These are phyloP conservation scores for Scutellaria barbata DNA, from an alignment of 257 asterid species.

Conservation along the genomic window DNA sequence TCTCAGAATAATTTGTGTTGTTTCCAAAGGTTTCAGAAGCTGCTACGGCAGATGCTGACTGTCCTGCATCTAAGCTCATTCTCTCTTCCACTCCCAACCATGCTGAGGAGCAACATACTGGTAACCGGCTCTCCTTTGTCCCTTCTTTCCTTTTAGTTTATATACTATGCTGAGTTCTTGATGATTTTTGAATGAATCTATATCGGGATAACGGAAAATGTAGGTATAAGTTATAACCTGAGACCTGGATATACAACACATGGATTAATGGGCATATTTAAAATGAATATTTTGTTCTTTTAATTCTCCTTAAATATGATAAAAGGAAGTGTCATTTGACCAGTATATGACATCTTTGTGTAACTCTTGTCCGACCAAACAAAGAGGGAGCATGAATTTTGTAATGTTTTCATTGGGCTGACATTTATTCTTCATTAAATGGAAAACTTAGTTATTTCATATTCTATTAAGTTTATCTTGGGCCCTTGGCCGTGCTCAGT, in stretches of 20 bases:
- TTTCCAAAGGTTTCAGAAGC: conserved; percentile 47
- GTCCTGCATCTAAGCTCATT: conserved; percentile 35
- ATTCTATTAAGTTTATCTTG: conserved; percentile 11
- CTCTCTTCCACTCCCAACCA: conserved; percentile 37
- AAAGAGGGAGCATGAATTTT: conserved; percentile 8
- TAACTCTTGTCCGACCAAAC: not conserved
- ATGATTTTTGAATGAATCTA: conserved; percentile 2
- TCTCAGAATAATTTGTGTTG: conserved; percentile 5
- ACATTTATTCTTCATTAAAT: not conserved
- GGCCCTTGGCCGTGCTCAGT: not conserved
- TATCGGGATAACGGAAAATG: conserved; percentile 7
- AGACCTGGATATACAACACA: not conserved
- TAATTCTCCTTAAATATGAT: not conserved
- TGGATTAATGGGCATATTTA: conserved; percentile 13
- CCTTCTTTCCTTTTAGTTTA: conserved; percentile 16
- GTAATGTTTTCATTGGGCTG: conserved; percentile 4
- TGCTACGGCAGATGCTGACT: conserved; percentile 46
- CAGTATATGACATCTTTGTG: not conserved
- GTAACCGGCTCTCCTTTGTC: conserved; percentile 42
- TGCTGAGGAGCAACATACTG: conserved; percentile 48
- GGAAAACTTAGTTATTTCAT: conserved; percentile 6
- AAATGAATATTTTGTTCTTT: conserved; percentile 3
- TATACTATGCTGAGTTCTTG: conserved; percentile 9
- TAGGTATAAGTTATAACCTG: conserved; percentile 1
- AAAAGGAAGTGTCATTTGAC: not conserved